phyloP scores from a whole-genome alignment of 805 yeast species.

The Myxozyma geophila region DNA sequence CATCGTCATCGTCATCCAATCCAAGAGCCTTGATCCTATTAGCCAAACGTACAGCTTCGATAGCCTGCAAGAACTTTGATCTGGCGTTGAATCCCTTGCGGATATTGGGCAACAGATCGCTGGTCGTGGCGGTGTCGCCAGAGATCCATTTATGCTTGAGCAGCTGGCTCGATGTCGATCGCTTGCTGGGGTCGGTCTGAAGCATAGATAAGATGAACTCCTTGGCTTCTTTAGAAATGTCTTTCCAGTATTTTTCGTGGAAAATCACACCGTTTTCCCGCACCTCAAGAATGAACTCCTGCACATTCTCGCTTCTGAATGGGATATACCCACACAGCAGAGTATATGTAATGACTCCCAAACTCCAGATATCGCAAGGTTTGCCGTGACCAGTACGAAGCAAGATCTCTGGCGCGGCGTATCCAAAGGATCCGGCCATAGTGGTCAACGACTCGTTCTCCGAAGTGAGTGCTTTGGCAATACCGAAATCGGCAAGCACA shows the following conservation, averaged over 20 bases:
- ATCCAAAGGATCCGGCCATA: slow-evolving; percentile 92
- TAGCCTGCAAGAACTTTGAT: slow-evolving; percentile 80
- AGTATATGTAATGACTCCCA: slow-evolving; percentile 92
- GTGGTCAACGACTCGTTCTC: slow-evolving; percentile 65
- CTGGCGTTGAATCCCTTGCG: slow-evolving; percentile 83
- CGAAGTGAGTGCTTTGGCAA: slow-evolving; percentile 73
- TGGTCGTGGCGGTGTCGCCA: slow-evolving; percentile 47
- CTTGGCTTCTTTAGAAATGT: slow-evolving; percentile 79
- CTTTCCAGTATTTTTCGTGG: slow-evolving; percentile 85
- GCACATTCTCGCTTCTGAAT: slow-evolving; percentile 79
- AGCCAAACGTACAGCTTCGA: slow-evolving; percentile 79
- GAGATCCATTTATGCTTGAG: slow-evolving; percentile 76
- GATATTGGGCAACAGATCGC: slow-evolving; percentile 80
- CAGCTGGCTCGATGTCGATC: slow-evolving; percentile 66
- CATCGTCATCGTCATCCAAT: slow-evolving; percentile 55
- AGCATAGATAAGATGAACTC: slow-evolving; percentile 73
- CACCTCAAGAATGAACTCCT: slow-evolving; percentile 81
- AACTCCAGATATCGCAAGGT: slow-evolving; percentile 94
- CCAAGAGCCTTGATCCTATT: slow-evolving; percentile 76
- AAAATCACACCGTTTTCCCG: slow-evolving; percentile 78
- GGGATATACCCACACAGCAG: slow-evolving; percentile 91
- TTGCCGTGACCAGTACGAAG: slow-evolving; percentile 85
- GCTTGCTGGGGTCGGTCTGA: slow-evolving; percentile 64
- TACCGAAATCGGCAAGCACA: slow-evolving; percentile 95
- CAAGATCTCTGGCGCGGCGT: slow-evolving; percentile 95